Base-by-base conservation (phyloP, 2,329 filamentous ascomycete genomes). In the Pseudocercospora musae region DNA sequence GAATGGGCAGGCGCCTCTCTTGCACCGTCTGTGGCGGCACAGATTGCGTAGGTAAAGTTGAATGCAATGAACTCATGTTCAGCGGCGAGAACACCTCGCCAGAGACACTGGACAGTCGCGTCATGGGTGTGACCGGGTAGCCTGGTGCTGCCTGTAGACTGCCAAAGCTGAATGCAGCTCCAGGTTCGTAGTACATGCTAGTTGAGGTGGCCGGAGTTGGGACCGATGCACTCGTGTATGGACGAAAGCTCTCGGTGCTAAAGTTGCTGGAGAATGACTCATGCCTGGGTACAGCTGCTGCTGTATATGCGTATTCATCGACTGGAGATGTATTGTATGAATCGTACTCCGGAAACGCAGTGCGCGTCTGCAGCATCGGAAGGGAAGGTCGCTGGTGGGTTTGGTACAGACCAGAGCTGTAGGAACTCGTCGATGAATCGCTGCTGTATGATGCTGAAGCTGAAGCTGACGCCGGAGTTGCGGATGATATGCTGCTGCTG, bases 11-110 rank as follows among this genome's bases (percentile, higher is more conserved):
- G n/a, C 71, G 68, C 15, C 73, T 68, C 62, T 74, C 72, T 21
- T 72, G 68, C 18, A 67, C 69, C 4, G 71, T 70, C 46, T 73
- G 71, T 5, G 65, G 62, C n/a, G 74, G 73, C 13, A 76, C 64
- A 10, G 73, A 74, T 44, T 73, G 71, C 8, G 65, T 63, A 21
- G 74, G 73, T 11, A 76, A 63, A 11, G 73, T 74, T 15, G 70
- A 71, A 42, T 75, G 71, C 33, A 76, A 62, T 5, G 70, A 71
- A n/a, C 64, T 68, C 72, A 75, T 74, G 62, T 72, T 73, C 37
- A 76, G 66, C 3, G 72, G 61, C n/a, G 72, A 72, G 56, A 72
- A 70, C 13, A 58, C 53, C 21, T 75, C 72, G 10, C 61, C 60
- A 9, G 70, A 68, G 18, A 68, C 71, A 57, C 64, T 73, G 23